Base-by-base conservation (phyloP, 2,329 filamentous ascomycete genomes). In the Xylariaceae sp. region DNA sequence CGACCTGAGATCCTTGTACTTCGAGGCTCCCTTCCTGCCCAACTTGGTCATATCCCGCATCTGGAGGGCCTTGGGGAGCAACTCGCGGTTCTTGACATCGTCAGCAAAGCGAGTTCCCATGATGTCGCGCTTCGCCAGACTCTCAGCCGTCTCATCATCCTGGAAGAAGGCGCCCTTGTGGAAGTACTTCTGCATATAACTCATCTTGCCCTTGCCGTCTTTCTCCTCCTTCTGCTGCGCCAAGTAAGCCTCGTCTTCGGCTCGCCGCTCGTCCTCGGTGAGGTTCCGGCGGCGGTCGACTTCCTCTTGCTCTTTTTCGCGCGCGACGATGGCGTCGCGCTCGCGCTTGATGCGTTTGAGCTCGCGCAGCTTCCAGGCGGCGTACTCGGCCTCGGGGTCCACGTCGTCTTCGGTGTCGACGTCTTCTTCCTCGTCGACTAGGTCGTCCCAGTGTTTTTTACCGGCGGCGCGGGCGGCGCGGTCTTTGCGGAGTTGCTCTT, bases 91-190 rank as follows among this genome's bases (percentile, higher is more conserved):
- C 38, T 77, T 76, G 48, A 92, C 81, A 50, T 96, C 89, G 64
- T 97, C 92, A 40, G 79, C 82, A 56, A 93, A 94, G 40, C 80
- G 74, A 2, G 85, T 80, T 12, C 91, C 91, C 81, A 95, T 95
- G 54, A 96, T 76, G 62, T 96, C 88, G 37, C 93, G 77, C 61
- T 84, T 79, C 52, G 87, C 83, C 37, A 96, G 72, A 1, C 88
- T 88, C 52, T 87, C 82, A 14, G 81, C 82, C 56, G 83, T 81
- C 41, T 83, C 77, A 57, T 94, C 87, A 42, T 91, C 88, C 55
- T 86, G 86, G 73, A 88, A 97, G 72, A 97, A 98, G 14, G 93
- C 93, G 39, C 93, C 93, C 70, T 91, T 92, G 75, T 98, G 93
- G 67, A 88, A 91, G 71, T 97, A 98, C 64, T 91, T 90, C 63